A percentile compares a stretch with the other conserved stretches of the same genome.
These are phyloP conservation scores for Smallanthus sonchifolius DNA, from an alignment of 129 eudicot genomes.

Conservation along the genomic window DNA sequence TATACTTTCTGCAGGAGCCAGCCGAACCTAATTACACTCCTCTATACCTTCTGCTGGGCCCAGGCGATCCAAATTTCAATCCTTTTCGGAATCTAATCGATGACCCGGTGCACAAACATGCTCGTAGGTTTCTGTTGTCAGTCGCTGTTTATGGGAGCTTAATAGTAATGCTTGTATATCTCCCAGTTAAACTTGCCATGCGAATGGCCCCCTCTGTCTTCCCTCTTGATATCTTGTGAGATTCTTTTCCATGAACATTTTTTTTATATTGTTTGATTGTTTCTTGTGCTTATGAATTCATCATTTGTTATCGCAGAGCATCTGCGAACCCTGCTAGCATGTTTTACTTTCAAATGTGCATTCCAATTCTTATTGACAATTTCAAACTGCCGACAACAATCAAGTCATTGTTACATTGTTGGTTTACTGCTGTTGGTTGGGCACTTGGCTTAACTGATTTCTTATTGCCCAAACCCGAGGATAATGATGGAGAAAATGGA, in stretches of 20 bases:
- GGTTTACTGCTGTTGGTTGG: conserved; percentile 82
- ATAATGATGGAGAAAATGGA: conserved; percentile 47
- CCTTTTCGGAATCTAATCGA: conserved; percentile 92
- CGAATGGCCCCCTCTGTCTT: conserved; percentile 71
- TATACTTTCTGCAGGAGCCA: conserved; percentile 81
- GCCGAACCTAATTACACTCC: no score
- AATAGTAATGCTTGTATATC: conserved; percentile 84
- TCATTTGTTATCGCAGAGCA: conserved; percentile 45
- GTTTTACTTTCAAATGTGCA: conserved; percentile 93
- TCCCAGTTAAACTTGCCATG: conserved; percentile 96
- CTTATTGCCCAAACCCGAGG: conserved; percentile 75
- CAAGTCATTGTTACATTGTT: conserved; percentile 73
- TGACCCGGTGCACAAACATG: conserved; percentile 96
- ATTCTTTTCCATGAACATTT: conserved; percentile 1
- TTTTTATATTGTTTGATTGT: background rate
- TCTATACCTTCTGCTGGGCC: no score
- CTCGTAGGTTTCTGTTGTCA: conserved; percentile 89
- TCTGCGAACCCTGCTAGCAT: conserved; percentile 94
- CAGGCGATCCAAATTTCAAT: conserved; percentile 92
- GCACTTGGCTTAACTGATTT: conserved; percentile 80
- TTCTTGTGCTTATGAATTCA: conserved; percentile 10
- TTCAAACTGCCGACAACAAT: conserved; percentile 77
- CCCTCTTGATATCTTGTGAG: conserved; percentile 89
- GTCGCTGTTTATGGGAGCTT: conserved; percentile 89
- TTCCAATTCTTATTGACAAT: conserved; percentile 91